Evolutionary conservation across 2,329 filamentous ascomycete genomes (phyloP).

Genomic region (Beauveria rudraprayagi): DNA sequence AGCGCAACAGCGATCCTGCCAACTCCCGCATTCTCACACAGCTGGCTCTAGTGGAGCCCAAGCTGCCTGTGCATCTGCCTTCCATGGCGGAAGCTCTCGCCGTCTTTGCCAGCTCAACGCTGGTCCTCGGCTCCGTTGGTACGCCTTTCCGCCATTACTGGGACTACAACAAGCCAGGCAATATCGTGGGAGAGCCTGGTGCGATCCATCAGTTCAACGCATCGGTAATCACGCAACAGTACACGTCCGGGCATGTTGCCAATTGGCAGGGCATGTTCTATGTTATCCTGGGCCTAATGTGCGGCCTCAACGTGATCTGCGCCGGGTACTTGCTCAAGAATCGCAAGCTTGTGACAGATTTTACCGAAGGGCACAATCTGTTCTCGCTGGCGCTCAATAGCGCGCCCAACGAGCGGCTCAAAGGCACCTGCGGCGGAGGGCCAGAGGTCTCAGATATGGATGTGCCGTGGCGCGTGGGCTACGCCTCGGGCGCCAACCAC

Average conservation of each 20-base stretch:
- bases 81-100: constrained; percentile 68
- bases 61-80: constrained; percentile 45
- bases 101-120: constrained; percentile 58
- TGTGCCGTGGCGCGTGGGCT: constrained; percentile 35
- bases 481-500: constrained; percentile 30
- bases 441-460: constrained; percentile 28
- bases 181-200: constrained; percentile 34
- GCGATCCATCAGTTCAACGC: constrained; percentile 54
- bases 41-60: constrained; percentile 33
- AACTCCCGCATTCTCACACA: constrained; percentile 50
- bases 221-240: constrained; percentile 56
- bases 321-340: constrained; percentile 50
- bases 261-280: constrained; percentile 61
- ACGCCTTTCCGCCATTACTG: constrained; percentile 54
- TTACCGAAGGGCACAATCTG: constrained; percentile 68
- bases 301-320: constrained; percentile 59
- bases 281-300: constrained; percentile 55
- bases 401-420: constrained; percentile 28
- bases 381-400: constrained; percentile 64
- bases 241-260: constrained; percentile 56
- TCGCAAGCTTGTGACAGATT: constrained; percentile 63
- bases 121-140: constrained; percentile 51
- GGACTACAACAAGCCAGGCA: constrained; percentile 28
- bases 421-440: constrained; percentile 31
- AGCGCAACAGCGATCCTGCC: constrained; percentile 46